Percentiles rank a stretch among this genome's conserved stretches.
phyloP scores from a whole-genome alignment of 2,329 filamentous ascomycete genomes.

The Lecanicillium sp. region DNA sequence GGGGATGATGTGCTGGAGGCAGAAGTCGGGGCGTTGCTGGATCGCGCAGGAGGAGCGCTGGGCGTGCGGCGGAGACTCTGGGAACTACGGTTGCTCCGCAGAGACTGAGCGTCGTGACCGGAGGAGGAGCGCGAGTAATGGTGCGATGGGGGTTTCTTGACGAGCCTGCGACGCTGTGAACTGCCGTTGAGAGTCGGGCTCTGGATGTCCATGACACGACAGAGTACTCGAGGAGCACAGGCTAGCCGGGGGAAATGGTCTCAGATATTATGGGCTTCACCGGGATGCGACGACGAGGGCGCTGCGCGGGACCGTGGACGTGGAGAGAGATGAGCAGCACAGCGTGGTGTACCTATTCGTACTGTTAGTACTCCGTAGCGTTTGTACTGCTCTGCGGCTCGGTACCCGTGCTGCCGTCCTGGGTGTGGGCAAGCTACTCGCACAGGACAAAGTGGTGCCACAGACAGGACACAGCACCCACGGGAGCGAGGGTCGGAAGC shows the following conservation, averaged over 20 bases:
- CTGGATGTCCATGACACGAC: constrained; percentile 39
- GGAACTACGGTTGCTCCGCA: constrained; percentile 57
- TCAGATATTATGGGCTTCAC: background rate
- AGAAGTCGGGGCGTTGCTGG: constrained; percentile 29
- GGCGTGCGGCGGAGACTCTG: constrained; percentile 54
- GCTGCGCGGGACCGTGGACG: no score
- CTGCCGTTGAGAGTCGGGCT: constrained; percentile 35
- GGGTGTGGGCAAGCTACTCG: no score
- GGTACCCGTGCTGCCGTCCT: no score
- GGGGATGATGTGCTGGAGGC: constrained; percentile 39
- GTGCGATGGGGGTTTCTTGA: constrained; percentile 52
- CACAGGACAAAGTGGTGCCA: no score
- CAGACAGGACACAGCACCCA: no score
- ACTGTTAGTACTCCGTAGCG: no score
- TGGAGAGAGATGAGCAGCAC: no score
- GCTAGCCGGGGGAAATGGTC: constrained; percentile 3
- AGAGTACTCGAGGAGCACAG: background rate
- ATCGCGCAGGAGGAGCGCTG: constrained; percentile 47
- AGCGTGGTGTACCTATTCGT: no score
- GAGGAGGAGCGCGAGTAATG: constrained; percentile 39
- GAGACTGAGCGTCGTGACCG: constrained; percentile 47
- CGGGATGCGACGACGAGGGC: no score
- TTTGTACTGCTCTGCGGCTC: no score
- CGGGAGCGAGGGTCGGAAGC: no score
- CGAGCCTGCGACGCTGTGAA: constrained; percentile 52